Evolutionary conservation across 2,329 filamentous ascomycete species (phyloP).

Genomic region (Aspergillus oerlinghausenensis): DNA sequence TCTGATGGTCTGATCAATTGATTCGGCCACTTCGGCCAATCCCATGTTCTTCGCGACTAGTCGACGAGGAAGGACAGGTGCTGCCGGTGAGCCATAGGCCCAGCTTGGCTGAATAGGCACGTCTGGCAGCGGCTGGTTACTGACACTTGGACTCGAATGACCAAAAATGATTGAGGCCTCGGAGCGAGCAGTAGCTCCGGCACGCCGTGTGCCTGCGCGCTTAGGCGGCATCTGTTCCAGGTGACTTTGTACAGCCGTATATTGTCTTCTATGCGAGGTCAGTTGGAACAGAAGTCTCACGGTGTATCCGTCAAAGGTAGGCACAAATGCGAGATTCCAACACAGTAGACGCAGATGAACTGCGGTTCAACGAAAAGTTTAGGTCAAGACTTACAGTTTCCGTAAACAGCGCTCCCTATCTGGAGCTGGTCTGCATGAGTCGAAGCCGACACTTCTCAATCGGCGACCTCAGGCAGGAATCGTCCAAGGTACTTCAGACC

Average conservation of each 20-base stretch:
- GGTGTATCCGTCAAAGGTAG: neutral
- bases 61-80: conserved; percentile 32
- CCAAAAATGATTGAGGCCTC: conserved; percentile 12
- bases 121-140: conserved; percentile 29
- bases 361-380: neutral
- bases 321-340: neutral
- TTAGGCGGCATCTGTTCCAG: conserved; percentile 23
- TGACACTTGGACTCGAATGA: conserved; percentile 15
- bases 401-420: neutral
- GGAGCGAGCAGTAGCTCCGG: conserved; percentile 9
- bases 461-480: neutral
- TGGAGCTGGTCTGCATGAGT: neutral
- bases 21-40: conserved; percentile 28
- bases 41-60: conserved; percentile 27
- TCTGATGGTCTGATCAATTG: conserved; percentile 29
- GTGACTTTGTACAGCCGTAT: neutral
- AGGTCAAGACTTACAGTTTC: neutral
- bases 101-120: conserved; percentile 38
- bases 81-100: conserved; percentile 37
- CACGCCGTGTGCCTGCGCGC: conserved; percentile 15
- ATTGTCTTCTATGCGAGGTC: neutral
- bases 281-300: neutral
- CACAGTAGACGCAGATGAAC: neutral
- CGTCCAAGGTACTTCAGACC: neutral
- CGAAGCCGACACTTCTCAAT: neutral